Percentiles rank a stretch among this genome's conserved stretches.
phyloP scores from a whole-genome alignment of 306 rosid genomes.

The Vigna hirtella region DNA sequence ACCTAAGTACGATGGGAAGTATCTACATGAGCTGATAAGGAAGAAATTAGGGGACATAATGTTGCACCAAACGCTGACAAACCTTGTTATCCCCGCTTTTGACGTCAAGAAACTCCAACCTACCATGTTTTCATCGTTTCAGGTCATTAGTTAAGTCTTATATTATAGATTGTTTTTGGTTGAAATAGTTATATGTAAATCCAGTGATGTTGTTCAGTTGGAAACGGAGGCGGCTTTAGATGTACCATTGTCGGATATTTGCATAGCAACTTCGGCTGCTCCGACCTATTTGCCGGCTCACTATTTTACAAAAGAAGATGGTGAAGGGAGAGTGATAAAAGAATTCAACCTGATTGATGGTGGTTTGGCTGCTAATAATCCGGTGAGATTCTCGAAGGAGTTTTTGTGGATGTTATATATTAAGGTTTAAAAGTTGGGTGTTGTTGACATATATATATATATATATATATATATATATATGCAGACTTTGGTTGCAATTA shows the following conservation, averaged over 20 bases:
- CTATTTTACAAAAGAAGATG: constrained; percentile 46
- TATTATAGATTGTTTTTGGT: too few species aligned
- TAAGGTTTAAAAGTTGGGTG: not conserved
- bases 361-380: constrained; percentile 51
- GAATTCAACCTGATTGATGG: constrained; percentile 55
- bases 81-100: constrained; percentile 49
- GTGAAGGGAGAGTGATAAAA: not conserved
- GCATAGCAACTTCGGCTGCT: constrained; percentile 55
- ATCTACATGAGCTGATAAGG: constrained; percentile 21
- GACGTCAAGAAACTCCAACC: constrained; percentile 46
- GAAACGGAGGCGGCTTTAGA: constrained; percentile 26
- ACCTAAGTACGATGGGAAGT: constrained; percentile 48
- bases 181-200: not conserved
- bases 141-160: constrained; percentile 7
- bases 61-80: constrained; percentile 45
- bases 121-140: constrained; percentile 48
- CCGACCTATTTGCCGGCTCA: constrained; percentile 50
- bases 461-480: too few species aligned
- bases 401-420: not conserved
- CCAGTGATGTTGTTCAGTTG: constrained; percentile 18
- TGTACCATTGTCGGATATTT: constrained; percentile 49
- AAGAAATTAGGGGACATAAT: not conserved
- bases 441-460: too few species aligned
- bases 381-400: constrained; percentile 35
- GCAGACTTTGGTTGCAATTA: constrained; percentile 59